Base-by-base conservation (phyloP, 768 basidiomycete species). In the Trametes elegans region DNA sequence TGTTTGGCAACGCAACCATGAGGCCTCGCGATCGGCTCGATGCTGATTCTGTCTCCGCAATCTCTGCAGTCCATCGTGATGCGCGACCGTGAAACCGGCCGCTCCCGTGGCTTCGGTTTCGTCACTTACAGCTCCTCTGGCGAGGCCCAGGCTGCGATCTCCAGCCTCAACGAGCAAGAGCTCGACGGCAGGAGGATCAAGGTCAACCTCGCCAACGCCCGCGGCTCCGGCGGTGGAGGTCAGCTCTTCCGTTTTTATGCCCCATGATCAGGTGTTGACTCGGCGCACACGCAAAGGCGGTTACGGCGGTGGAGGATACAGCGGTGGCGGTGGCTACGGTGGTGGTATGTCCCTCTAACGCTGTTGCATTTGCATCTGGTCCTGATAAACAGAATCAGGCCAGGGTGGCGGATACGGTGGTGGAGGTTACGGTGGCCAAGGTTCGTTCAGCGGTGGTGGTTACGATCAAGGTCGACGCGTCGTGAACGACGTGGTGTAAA, bases 31-130 rank as follows among this genome's bases (percentile, higher is more conserved):
- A 21, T 18, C 24, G 28, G 29, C 40, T 21, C 44, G 53, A 47
- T 47, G 69, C 74, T 75, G 64, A 70, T 75, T 26, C 19, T n/a
- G 44, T 34, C 46, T 53, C 46, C 27, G 51, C 51, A 53, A 63
- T 62, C 64, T 70, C n/a, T 73, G 62, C 73, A 97, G 93, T 90
- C 89, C 64, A 93, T 96, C 75, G 93, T 96, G 72, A 96, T 96
- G 94, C 89, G 92, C 77, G 95, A 98, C 76, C 92, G 94, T 70
- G 96, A 97, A 69, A 98, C 96, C 62, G 90, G 92, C 57, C 92
- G 95, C 68, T 96, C 93, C 61, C 88, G 95, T 69, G 95, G 95
- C 68, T 98, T 98, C 71, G 95, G 95, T 59, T 98, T 98, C 74
- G 94, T 98, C 58, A 94, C 90, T 50, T 94, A 77, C 71, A 71